Base-by-base conservation (phyloP, 345 rosid genomes). In the Reutealis trisperma region DNA sequence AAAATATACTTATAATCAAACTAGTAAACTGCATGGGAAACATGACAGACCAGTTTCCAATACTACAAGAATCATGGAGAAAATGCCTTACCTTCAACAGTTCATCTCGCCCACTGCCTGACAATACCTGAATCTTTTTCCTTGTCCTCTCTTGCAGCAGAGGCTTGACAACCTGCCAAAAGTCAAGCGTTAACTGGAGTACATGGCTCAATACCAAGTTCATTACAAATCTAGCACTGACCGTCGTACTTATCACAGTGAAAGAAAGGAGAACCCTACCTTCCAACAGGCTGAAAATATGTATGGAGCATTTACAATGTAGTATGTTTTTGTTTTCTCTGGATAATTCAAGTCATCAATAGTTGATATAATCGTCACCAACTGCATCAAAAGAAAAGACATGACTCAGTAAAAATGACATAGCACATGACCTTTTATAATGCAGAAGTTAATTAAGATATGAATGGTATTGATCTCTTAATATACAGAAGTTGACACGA, bases 231-330 rank as follows among this genome's bases (percentile, higher is more conserved):
- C 25, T 21, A 65, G 18, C 51, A 4, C 27, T 8, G 21, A 2
- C 37, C 69, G 21, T 9, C 41, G 25, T 19, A 37, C 24, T 65
- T 37, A 42, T 62, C 22, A 21, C 62, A 78, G 8, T 24, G 22
- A 44, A n/a, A 73, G 75, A 54, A 63, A 15, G 32, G 18, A 54
- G 34, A 59, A 10, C 58, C 73, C 81, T 71, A 90, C 96, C 92
- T 91, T 96, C 97, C 97, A 96, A 83, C 98, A 90, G 55, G 98
- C 93, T 8, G 98, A 91, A 84, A 96, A 96, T 85, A 96, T 85
- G 79, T 92, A 93, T 22, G 98, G 99, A 61, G 83, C 98, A 74
- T 96, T 96, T 67, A 89, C 98, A 77, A 93, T 88, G 82, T 89
- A 96, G 82, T 96, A 96, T 0, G 94, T 85, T 75, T 86, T 84